A percentile compares a stretch with the other conserved stretches of the same genome.
Evolutionary conservation across 352 stramenopile species (phyloP).

Genomic region (Thraustochytrium striatum): DNA sequence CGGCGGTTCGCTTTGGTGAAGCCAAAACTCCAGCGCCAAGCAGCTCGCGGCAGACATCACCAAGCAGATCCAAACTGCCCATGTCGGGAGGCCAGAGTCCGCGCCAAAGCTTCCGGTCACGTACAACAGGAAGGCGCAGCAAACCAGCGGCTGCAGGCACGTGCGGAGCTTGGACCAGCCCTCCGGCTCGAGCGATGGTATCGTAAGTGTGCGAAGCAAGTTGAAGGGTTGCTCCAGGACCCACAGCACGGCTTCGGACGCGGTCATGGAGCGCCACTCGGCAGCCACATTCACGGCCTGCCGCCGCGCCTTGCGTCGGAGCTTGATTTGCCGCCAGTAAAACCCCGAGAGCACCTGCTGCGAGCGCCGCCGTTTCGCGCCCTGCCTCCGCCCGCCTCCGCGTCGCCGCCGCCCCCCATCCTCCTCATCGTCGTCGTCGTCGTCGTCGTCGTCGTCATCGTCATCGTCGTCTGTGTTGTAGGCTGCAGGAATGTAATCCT

Average conservation of each 20-base stretch:
- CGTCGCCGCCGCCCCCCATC: too few relatives aligned
- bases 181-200: background rate
- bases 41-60: conserved; percentile 7
- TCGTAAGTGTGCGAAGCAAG: background rate
- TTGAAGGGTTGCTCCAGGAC: background rate
- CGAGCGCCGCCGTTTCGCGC: too few relatives aligned
- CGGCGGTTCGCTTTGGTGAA: conserved; percentile 26
- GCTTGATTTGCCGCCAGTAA: background rate
- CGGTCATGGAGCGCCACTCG: background rate
- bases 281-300: background rate
- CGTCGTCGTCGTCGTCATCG: too few relatives aligned
- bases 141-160: background rate
- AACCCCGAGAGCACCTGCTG: background rate
- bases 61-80: background rate
- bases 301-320: background rate
- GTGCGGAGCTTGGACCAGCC: background rate
- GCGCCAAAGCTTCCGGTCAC: background rate
- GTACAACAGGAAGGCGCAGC: background rate
- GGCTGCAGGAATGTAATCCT: too few relatives aligned
- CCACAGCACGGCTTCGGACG: background rate
- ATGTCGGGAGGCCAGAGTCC: background rate
- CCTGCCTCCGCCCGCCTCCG: too few relatives aligned
- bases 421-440: too few relatives aligned
- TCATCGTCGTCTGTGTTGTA: too few relatives aligned
- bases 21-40: background rate